Percentiles rank a stretch among this genome's conserved stretches.
These are phyloP conservation scores for Trichophyton rubrum DNA, from an alignment of 2,329 filamentous ascomycete genomes.

Conservation along the genomic window DNA sequence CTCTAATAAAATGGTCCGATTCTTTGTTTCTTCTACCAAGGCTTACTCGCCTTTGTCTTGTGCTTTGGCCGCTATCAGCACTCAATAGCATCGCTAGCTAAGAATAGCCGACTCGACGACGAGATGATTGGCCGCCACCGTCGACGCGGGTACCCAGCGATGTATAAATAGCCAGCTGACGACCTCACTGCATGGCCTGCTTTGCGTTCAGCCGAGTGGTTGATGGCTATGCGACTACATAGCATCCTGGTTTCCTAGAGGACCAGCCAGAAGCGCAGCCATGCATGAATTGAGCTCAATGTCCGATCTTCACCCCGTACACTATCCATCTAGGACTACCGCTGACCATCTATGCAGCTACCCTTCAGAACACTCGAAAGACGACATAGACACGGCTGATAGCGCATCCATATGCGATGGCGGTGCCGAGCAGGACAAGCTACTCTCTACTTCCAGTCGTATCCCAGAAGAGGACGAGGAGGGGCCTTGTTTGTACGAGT, in stretches of 20 bases:
- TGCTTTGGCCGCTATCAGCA: background rate
- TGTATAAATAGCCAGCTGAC: background rate
- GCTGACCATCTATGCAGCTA: background rate
- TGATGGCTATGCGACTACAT: background rate
- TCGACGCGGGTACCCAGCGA: background rate
- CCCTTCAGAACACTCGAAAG: background rate
- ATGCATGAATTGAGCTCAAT: background rate
- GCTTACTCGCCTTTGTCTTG: background rate
- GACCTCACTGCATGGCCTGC: background rate
- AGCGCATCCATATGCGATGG: background rate
- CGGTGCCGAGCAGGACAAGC: background rate
- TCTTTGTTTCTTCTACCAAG: background rate
- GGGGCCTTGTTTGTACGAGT: background rate
- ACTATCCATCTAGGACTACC: background rate
- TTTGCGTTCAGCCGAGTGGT: background rate
- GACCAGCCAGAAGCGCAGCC: no score
- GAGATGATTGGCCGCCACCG: conserved; percentile 1
- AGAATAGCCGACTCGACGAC: background rate
- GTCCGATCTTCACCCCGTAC: no score
- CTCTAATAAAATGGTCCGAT: no score
- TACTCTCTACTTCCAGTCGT: background rate
- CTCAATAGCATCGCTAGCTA: background rate
- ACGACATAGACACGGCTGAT: background rate
- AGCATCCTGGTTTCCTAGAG: background rate
- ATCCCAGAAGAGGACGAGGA: background rate